phyloP scores from a whole-genome alignment of 1,284 basidiomycete species.

The Mycosarcoma mackinlayi region DNA sequence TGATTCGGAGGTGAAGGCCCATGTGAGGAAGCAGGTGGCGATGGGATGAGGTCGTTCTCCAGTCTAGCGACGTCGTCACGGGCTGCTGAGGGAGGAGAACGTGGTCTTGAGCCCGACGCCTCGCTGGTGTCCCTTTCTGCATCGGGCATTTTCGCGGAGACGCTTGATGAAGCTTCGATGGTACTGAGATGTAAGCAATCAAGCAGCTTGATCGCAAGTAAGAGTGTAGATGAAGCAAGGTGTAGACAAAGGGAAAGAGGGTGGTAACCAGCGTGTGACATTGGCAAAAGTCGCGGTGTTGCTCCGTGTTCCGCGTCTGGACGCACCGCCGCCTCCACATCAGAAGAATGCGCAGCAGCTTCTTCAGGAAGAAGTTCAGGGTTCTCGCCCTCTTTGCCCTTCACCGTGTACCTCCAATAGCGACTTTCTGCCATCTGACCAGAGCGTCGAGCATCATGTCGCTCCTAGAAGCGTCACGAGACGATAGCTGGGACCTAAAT shows the following conservation, averaged over 20 bases:
- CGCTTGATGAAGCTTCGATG: neutral
- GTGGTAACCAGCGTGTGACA: neutral
- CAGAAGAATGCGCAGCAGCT: slow-evolving; percentile 4
- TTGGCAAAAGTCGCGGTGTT: neutral
- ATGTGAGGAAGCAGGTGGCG: slow-evolving; percentile 20
- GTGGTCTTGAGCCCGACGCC: slow-evolving; percentile 14
- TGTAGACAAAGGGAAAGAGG: neutral
- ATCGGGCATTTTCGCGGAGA: slow-evolving; percentile 10
- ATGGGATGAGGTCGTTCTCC: slow-evolving; percentile 38
- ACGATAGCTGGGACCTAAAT: slow-evolving; percentile 28
- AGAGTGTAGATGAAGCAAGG: too few species aligned
- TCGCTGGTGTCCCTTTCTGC: slow-evolving; percentile 1
- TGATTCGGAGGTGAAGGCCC: neutral
- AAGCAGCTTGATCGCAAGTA: too few species aligned
- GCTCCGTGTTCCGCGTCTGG: slow-evolving; percentile 9
- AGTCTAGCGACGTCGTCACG: slow-evolving; percentile 18
- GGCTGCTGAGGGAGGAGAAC: slow-evolving; percentile 2
- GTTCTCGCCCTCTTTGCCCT: neutral
- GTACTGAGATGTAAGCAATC: neutral
- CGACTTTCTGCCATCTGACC: neutral
- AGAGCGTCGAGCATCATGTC: slow-evolving; percentile 21
- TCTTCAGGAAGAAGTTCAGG: neutral
- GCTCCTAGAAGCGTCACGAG: slow-evolving; percentile 25
- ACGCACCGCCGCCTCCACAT: slow-evolving; percentile 5
- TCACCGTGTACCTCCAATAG: neutral